Percentiles rank a stretch among this genome's conserved stretches.
These are phyloP conservation scores for Karstenula rhodostoma DNA, from an alignment of 2,329 filamentous ascomycete genomes.

Conservation along the genomic window DNA sequence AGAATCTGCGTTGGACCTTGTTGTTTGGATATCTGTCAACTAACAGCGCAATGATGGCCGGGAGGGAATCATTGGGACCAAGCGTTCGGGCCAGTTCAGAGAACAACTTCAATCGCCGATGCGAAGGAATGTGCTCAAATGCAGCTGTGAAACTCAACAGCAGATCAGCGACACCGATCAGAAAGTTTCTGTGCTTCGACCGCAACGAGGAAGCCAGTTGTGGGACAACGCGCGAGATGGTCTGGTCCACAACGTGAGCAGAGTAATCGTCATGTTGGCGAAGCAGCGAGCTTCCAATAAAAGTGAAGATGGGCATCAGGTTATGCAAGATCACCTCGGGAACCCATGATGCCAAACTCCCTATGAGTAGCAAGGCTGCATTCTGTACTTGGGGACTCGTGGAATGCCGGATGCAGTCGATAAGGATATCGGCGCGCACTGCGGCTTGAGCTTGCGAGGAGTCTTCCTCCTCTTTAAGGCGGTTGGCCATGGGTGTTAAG, in stretches of 20 bases:
- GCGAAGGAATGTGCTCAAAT: constrained; percentile 92
- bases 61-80: constrained; percentile 85
- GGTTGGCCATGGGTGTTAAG: constrained; percentile 82
- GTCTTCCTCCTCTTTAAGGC: constrained; percentile 64
- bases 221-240: constrained; percentile 92
- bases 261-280: constrained; percentile 97
- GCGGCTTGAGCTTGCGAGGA: constrained; percentile 78
- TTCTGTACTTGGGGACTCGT: constrained; percentile 94
- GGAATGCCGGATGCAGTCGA: constrained; percentile 92
- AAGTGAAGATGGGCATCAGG: constrained; percentile 99
- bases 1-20: constrained; percentile 76
- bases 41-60: constrained; percentile 86
- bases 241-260: constrained; percentile 90
- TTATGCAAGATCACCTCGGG: constrained; percentile 94
- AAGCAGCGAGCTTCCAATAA: constrained; percentile 92
- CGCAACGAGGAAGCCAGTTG: constrained; percentile 86
- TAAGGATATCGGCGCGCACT: constrained; percentile 87
- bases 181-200: constrained; percentile 76
- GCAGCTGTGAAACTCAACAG: constrained; percentile 96
- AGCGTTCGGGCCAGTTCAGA: constrained; percentile 84
- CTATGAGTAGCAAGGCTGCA: constrained; percentile 85
- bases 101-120: constrained; percentile 84
- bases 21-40: constrained; percentile 87
- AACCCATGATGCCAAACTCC: constrained; percentile 83
- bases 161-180: constrained; percentile 85